Evolutionary conservation across 2,329 filamentous ascomycete species (phyloP).

Genomic region (Zymoseptoria ardabiliae): DNA sequence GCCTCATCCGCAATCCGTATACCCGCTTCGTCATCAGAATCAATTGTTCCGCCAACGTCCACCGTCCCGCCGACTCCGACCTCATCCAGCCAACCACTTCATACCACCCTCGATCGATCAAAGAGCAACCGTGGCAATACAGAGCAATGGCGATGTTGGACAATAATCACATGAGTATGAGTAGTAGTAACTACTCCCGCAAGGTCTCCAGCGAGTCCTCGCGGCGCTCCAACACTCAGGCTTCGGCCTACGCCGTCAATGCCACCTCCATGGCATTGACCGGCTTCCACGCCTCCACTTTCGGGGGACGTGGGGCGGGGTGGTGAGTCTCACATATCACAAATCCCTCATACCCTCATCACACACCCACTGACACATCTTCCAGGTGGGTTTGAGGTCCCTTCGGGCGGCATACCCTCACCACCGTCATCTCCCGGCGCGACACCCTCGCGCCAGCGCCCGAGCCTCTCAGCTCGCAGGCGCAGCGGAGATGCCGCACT

Average conservation of each 20-base stretch:
- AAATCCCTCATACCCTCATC: not conserved
- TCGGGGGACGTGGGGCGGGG: conserved; percentile 64
- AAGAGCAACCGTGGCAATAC: conserved; percentile 40
- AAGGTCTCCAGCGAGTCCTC: conserved; percentile 50
- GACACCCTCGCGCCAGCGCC: conserved; percentile 15
- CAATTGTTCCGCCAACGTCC: not conserved
- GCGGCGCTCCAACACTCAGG: conserved; percentile 69
- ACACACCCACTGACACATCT: conserved; percentile 32
- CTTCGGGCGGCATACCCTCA: conserved; percentile 70
- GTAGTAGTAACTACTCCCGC: conserved; percentile 56
- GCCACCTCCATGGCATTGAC: conserved; percentile 59
- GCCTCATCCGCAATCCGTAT: not conserved
- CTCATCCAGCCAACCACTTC: conserved; percentile 2
- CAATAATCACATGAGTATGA: conserved; percentile 62
- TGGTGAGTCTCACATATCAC: conserved; percentile 11
- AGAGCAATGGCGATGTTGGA: conserved; percentile 61
- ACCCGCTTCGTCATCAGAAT: not conserved
- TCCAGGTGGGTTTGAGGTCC: conserved; percentile 90
- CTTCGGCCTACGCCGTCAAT: conserved; percentile 85
- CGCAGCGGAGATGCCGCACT: conserved; percentile 82
- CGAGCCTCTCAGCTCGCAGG: conserved; percentile 23
- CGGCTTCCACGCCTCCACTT: conserved; percentile 82
- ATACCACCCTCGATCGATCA: conserved; percentile 1
- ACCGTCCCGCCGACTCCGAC: not conserved
- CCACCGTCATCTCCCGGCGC: conserved; percentile 69